Evolutionary conservation across 345 rosid genomes (phyloP).

Genomic region (Eucalyptus regnans): DNA sequence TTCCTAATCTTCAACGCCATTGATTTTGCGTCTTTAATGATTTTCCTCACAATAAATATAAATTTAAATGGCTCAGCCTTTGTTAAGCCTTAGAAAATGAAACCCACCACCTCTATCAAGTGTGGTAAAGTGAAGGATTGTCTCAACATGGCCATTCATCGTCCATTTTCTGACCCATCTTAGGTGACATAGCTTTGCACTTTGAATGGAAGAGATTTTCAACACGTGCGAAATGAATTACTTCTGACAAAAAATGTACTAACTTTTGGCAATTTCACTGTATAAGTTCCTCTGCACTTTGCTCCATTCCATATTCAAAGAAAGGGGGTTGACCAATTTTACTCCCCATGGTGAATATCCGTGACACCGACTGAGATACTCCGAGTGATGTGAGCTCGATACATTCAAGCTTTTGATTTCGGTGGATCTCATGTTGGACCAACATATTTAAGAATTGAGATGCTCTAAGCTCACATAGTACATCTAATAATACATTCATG

Average conservation of each 20-base stretch:
- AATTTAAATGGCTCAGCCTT: background rate
- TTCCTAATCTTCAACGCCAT: background rate
- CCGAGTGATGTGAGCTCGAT: background rate
- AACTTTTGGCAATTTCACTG: background rate
- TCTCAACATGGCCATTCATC: background rate
- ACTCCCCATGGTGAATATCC: background rate
- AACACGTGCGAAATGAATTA: background rate
- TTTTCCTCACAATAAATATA: background rate
- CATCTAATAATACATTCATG: background rate
- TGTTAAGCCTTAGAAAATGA: background rate
- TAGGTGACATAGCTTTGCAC: background rate
- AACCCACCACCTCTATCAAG: background rate
- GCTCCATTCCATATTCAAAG: background rate
- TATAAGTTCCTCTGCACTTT: background rate
- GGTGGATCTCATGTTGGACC: rapidly evolving
- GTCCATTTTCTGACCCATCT: background rate
- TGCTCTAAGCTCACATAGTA: background rate
- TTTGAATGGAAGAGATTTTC: background rate
- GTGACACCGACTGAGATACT: background rate
- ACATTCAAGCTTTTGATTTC: background rate
- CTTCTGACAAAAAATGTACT: background rate
- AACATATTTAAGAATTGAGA: background rate
- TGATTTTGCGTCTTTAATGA: background rate
- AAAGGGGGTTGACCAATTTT: background rate
- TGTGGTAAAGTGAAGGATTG: background rate